phyloP scores from a whole-genome alignment of 2,329 filamentous ascomycete genomes.

The Pestalotiopsis sp. region DNA sequence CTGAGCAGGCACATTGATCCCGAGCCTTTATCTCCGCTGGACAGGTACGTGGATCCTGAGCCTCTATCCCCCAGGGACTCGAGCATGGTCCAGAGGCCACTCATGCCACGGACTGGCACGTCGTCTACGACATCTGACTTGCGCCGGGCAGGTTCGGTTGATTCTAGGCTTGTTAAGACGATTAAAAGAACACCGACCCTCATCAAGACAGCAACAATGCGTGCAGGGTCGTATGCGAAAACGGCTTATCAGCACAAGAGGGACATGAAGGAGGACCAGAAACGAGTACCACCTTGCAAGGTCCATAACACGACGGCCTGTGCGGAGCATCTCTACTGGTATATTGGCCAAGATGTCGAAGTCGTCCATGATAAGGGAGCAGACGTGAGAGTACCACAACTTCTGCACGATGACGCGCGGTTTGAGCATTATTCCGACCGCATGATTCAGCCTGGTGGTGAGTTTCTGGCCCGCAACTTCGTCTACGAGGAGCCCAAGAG shows the following conservation, averaged over 20 bases:
- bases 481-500: neutral
- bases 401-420: neutral
- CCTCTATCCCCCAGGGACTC: too few species aligned
- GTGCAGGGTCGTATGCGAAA: neutral
- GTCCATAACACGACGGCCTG: neutral
- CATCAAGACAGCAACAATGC: neutral
- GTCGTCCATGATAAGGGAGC: neutral
- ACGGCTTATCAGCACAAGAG: neutral
- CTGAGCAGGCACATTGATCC: too few species aligned
- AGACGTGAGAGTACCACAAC: neutral
- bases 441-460: neutral
- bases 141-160: neutral
- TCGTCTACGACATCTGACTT: neutral
- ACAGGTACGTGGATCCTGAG: too few species aligned
- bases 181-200: neutral
- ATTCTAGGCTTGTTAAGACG: neutral
- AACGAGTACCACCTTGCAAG: neutral
- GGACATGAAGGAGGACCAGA: neutral
- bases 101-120: too few species aligned
- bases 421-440: neutral
- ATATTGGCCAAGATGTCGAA: neutral
- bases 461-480: neutral
- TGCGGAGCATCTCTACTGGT: neutral
- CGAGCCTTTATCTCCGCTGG: too few species aligned
- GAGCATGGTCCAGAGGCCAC: fast-evolving